Evolutionary conservation across 75 land plant genomes (phyloP), one percentile per base, ranked within the genome.

Genomic region (Ceratopteris richardii): DNA sequence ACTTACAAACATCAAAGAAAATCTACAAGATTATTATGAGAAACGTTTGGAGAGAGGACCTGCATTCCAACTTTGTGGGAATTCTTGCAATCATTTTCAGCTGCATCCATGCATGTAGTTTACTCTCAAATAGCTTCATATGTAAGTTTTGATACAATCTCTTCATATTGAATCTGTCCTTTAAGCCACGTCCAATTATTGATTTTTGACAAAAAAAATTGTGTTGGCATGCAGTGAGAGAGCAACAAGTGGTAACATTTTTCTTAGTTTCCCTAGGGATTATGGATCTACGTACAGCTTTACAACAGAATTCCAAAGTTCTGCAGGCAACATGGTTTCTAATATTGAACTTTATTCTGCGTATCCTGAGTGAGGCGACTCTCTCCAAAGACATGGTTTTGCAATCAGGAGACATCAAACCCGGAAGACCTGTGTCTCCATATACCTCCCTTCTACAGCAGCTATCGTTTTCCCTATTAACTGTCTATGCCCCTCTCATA

Each of bases 121-220:
- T 86, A 44, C 87, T 94, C 12, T 94, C 98, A 29, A 94, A 94
- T 65, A 94, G 98, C 68, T 94, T 68, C 33, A 89, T 94, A 25
- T 67, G 98, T 94, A 72, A 89, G 98, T 58, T 24, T 61, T 23
- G 26, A 1, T 46, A 1, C 20, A 46, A 46, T 46, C 4, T 46
- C 17, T 46, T 14, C 37, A 33, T 33, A 9, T 33, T 33, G 7
- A 4, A 9, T 33, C 7, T 33, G 37, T 33, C n/a, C n/a, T n/a
- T n/a, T n/a, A n/a, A n/a, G n/a, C n/a, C n/a, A n/a, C n/a, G n/a
- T n/a, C n/a, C n/a, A n/a, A n/a, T n/a, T 33, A 33, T 9, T 33
- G 37, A 33, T 33, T 33, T 33, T 33, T 9, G 9, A 4, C 9
- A 33, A 3, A n/a, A n/a, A n/a, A n/a, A n/a, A n/a, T n/a, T n/a